These are phyloP conservation scores for Brettanomyces bruxellensis DNA, from an alignment of 805 yeast genomes.

Conservation along the genomic window DNA sequence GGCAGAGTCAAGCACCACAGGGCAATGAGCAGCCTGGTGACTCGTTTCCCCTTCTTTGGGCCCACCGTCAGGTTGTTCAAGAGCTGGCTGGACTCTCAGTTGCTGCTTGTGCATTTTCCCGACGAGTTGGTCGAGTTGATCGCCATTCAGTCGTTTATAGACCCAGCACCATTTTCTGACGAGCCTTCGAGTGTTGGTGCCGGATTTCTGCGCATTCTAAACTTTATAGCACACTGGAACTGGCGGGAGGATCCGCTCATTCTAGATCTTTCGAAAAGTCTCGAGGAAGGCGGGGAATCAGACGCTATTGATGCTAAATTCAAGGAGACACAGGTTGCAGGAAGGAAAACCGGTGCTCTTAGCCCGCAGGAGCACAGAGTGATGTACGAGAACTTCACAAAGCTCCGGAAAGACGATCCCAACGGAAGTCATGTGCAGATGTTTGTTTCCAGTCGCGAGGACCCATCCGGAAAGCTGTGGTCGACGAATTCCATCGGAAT, in stretches of 20 bases:
- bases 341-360: slow-evolving; percentile 48
- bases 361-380: slow-evolving; percentile 52
- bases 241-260: slow-evolving; percentile 87
- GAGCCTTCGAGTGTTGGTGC: slow-evolving; percentile 71
- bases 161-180: slow-evolving; percentile 67
- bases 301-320: not conserved
- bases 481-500: slow-evolving; percentile 31
- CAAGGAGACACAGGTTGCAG: slow-evolving; percentile 1
- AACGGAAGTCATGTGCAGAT: slow-evolving; percentile 69
- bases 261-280: slow-evolving; percentile 60
- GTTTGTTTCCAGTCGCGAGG: slow-evolving; percentile 76
- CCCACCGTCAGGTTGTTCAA: slow-evolving; percentile 81
- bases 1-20: slow-evolving; percentile 76
- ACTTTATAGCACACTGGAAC: slow-evolving; percentile 77
- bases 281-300: slow-evolving; percentile 10
- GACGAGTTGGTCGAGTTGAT: slow-evolving; percentile 79
- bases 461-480: slow-evolving; percentile 84
- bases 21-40: slow-evolving; percentile 60
- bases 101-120: slow-evolving; percentile 57
- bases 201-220: slow-evolving; percentile 70
- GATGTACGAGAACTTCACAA: slow-evolving; percentile 56
- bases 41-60: slow-evolving; percentile 63
- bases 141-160: slow-evolving; percentile 77
- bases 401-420: slow-evolving; percentile 71
- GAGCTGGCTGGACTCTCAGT: slow-evolving; percentile 81